Base-by-base conservation (phyloP, 2,329 filamentous ascomycete species). In the Colletotrichum incanum region DNA sequence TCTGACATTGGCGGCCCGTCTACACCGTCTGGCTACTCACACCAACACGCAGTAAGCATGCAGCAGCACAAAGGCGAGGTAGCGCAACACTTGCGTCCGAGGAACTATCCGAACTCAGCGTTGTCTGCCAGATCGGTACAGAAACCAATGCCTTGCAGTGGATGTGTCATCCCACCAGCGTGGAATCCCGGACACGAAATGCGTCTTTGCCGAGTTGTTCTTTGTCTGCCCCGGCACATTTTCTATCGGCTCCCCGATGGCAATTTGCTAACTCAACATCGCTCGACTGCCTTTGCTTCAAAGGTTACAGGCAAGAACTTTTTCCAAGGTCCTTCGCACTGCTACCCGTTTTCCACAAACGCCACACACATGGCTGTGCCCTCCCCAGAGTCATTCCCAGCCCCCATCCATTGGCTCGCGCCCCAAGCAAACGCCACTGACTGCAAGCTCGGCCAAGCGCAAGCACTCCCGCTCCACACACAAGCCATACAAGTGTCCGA, bases 291-390 rank as follows among this genome's bases (percentile, higher is more conserved):
- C 34, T n/a, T 34, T 31, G 58, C 20, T 28, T 7, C 49, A 4
- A 20, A 43, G 39, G 26, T 3, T 5, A 28, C 23, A 8, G 41
- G 18, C 37, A 55, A 37, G 11, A 11, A 8, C 26, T 9, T 34
- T 58, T 7, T 9, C 58, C 41, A 12, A 39, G 60, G 45, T 62
- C 34, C 34, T 41, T 26, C 12, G 37, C 34, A 12, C 20, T 20
- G n/a, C 20, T 23, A 2, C 34, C 45, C 47, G 60, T 63, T 37
- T 28, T 28, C 60, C 47, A 41, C 18, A 63, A 52, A 23, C 60
- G 60, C 60, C 60, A 63, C 60, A n/a, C n/a, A 20, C 45, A 52
- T 49, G 43, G 59, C 59, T 61, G 43, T 61, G 59, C 59, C 43
- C 59, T 49, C 59, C 28, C 41, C 26, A 18, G 14, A 31, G 11